Conservation (phyloP, 768 basidiomycete genomes). For the Crassisporium funariophilum region DNA sequence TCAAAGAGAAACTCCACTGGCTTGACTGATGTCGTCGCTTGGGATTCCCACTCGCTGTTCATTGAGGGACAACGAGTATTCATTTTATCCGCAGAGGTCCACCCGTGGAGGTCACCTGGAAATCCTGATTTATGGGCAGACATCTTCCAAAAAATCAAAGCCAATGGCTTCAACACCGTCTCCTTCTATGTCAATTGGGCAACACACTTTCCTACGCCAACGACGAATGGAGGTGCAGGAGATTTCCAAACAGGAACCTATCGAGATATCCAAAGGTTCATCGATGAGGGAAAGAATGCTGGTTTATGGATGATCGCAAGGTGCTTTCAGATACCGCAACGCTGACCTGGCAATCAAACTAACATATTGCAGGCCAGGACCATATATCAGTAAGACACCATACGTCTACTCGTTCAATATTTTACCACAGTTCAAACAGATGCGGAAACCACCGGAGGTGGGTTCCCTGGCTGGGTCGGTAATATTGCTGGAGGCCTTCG, state of each 20-base stretch:
- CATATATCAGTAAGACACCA: conserved; percentile 47
- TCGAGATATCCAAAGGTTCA: conserved; percentile 52
- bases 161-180: conserved; percentile 63
- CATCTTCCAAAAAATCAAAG: conserved; percentile 62
- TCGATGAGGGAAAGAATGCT: conserved; percentile 51
- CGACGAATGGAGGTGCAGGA: conserved; percentile 43
- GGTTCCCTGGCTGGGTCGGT: conserved; percentile 62
- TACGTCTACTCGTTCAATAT: background rate
- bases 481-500: conserved; percentile 52
- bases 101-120: conserved; percentile 58
- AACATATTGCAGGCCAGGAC: conserved; percentile 41
- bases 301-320: conserved; percentile 61
- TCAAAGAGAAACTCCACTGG: conserved; percentile 36
- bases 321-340: conserved; percentile 19
- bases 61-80: conserved; percentile 59
- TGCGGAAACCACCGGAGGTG: conserved; percentile 55
- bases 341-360: background rate
- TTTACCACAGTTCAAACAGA: conserved; percentile 23
- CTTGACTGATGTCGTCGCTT: conserved; percentile 50
- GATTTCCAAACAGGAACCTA: conserved; percentile 54
- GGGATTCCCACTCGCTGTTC: conserved; percentile 62
- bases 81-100: conserved; percentile 63
- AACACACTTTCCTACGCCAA: conserved; percentile 49
- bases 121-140: conserved; percentile 58
- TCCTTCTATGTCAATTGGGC: conserved; percentile 67